Evolutionary conservation across 2,329 filamentous ascomycete species (phyloP).

Genomic region (Fusarium equiseti): DNA sequence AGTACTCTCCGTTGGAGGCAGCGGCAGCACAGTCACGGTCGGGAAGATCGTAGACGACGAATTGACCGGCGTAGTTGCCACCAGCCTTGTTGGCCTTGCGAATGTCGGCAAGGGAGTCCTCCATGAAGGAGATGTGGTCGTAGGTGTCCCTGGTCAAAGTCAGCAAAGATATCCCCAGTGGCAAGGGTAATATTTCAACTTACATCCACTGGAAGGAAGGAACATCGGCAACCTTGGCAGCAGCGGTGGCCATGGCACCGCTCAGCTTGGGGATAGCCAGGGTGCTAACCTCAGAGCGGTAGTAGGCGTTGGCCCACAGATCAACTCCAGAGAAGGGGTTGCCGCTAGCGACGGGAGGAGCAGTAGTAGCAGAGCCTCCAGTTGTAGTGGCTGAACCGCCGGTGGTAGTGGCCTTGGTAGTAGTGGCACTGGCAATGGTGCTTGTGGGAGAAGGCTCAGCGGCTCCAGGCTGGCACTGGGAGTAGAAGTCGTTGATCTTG

Average conservation of each 20-base stretch:
- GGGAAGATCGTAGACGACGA: slow-evolving; percentile 70
- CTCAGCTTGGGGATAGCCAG: slow-evolving; percentile 73
- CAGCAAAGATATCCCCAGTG: background rate
- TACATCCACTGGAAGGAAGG: slow-evolving; percentile 67
- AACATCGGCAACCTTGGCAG: slow-evolving; percentile 64
- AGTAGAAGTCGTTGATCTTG: slow-evolving; percentile 46
- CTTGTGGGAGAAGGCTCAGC: slow-evolving; percentile 27
- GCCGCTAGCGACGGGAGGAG: slow-evolving; percentile 55
- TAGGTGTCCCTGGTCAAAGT: slow-evolving; percentile 59
- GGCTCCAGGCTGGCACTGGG: slow-evolving; percentile 38
- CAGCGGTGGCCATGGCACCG: slow-evolving; percentile 64
- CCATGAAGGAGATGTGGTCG: slow-evolving; percentile 61
- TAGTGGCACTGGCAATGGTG: slow-evolving; percentile 30
- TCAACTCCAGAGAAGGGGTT: slow-evolving; percentile 65
- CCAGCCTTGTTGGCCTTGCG: slow-evolving; percentile 53
- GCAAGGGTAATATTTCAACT: slow-evolving; percentile 22
- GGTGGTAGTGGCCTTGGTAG: slow-evolving; percentile 9
- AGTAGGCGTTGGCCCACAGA: slow-evolving; percentile 67
- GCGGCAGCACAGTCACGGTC: slow-evolving; percentile 69
- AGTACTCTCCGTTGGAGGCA: slow-evolving; percentile 68
- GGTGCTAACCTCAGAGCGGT: slow-evolving; percentile 65
- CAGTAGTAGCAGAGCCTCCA: slow-evolving; percentile 32
- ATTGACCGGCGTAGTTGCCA: slow-evolving; percentile 59
- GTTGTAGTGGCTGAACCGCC: slow-evolving; percentile 14
- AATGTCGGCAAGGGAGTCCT: slow-evolving; percentile 60